Evolutionary conservation across 345 rosid genomes (phyloP).

Genomic region (Hibiscus tridactylites): DNA sequence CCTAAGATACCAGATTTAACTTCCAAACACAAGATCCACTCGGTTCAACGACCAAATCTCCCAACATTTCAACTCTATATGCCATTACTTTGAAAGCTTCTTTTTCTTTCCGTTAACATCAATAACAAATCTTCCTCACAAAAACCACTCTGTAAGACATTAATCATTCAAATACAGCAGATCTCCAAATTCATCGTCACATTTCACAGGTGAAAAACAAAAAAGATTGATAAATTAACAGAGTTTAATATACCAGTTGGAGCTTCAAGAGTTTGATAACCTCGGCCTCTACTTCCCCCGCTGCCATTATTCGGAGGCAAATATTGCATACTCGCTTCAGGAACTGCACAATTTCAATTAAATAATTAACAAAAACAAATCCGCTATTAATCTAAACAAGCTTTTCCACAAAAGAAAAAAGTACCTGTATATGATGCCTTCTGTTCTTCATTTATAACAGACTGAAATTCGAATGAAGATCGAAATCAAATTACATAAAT

Average conservation of each 20-base stretch:
- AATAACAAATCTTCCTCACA: neutral
- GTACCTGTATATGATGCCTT: conserved; percentile 44
- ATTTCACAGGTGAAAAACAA: neutral
- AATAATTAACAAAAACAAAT: conserved; percentile 4
- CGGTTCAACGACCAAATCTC: neutral
- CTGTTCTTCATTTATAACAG: conserved; percentile 54
- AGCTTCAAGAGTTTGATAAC: conserved; percentile 65
- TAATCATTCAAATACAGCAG: neutral
- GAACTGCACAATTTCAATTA: conserved; percentile 33
- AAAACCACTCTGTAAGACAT: neutral
- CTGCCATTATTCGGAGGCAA: conserved; percentile 53
- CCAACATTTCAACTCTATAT: too few relatives aligned
- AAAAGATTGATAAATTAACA: neutral
- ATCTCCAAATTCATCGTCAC: neutral
- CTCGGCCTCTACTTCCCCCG: conserved; percentile 32
- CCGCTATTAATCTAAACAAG: neutral
- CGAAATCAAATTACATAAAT: neutral
- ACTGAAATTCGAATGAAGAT: conserved; percentile 25
- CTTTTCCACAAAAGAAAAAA: neutral
- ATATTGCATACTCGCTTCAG: conserved; percentile 60
- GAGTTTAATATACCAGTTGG: conserved; percentile 46
- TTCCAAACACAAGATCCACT: neutral
- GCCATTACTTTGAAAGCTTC: too few relatives aligned
- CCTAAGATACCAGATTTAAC: too few relatives aligned
- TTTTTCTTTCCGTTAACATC: too few relatives aligned